A percentile compares a stretch with the other conserved stretches of the same genome.
Evolutionary conservation across 2,329 filamentous ascomycete genomes (phyloP).

Genomic region (Calonectria hawksworthii): DNA sequence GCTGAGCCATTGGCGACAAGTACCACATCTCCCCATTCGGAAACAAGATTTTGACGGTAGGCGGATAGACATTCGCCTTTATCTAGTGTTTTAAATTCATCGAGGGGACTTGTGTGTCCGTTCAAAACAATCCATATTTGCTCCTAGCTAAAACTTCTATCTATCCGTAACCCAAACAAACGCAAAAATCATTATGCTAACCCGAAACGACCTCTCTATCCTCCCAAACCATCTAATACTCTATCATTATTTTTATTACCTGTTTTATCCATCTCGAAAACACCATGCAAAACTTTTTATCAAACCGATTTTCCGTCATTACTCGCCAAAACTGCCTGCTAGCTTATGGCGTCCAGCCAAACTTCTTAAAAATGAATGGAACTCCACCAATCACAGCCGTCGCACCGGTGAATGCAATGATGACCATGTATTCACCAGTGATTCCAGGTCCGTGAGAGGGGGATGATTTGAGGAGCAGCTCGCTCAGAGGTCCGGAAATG

Average conservation of each 20-base stretch:
- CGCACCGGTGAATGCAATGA: slow-evolving; percentile 69
- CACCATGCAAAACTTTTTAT: not conserved
- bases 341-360: slow-evolving; percentile 56
- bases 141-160: not conserved
- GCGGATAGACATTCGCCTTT: no score
- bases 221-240: not conserved
- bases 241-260: not conserved
- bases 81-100: no score
- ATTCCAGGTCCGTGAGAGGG: slow-evolving; percentile 57
- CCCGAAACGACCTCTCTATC: not conserved
- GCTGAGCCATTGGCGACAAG: no score
- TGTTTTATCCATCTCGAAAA: not conserved
- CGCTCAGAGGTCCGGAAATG: slow-evolving; percentile 66
- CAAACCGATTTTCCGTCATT: not conserved
- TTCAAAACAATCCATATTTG: not conserved
- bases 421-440: slow-evolving; percentile 65
- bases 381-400: slow-evolving; percentile 36
- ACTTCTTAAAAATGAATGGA: slow-evolving; percentile 32
- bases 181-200: not conserved
- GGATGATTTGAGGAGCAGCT: slow-evolving; percentile 58
- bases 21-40: no score
- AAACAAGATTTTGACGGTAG: no score
- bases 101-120: no score
- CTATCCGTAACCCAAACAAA: not conserved
- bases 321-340: not conserved